Percentiles rank a stretch among this genome's conserved stretches.
phyloP scores from a whole-genome alignment of 75 land plant species.

The Cryptomeria japonica region DNA sequence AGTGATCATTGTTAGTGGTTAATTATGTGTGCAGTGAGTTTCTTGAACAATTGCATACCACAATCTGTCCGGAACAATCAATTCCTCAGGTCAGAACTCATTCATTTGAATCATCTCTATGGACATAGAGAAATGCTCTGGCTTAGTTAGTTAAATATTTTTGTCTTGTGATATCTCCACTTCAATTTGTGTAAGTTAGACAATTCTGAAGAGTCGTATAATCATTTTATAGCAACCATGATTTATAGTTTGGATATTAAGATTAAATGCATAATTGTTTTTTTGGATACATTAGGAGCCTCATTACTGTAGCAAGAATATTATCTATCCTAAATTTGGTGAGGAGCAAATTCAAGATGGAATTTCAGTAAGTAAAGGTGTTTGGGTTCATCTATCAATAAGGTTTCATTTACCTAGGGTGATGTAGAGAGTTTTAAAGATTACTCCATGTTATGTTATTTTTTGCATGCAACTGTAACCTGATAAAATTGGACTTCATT shows the following conservation, averaged over 20 bases:
- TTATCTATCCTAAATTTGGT: constrained; percentile 20
- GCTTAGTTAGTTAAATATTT: not conserved
- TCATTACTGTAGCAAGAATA: constrained; percentile 33
- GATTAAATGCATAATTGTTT: constrained; percentile 28
- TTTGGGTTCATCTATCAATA: not conserved
- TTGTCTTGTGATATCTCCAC: not conserved
- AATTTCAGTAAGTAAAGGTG: constrained; percentile 13
- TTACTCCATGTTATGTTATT: not conserved
- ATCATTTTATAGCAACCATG: constrained; percentile 14
- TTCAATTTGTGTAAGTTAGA: not conserved
- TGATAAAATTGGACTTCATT: not conserved
- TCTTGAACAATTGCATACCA: constrained; percentile 23
- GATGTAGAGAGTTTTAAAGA: not conserved
- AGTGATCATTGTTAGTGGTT: not conserved
- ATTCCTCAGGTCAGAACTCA: not conserved
- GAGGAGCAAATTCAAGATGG: constrained; percentile 21
- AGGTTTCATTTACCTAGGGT: constrained; percentile 7
- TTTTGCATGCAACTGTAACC: not conserved
- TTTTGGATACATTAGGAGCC: constrained; percentile 25
- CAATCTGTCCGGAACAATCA: constrained; percentile 19
- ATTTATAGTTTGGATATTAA: constrained; percentile 30
- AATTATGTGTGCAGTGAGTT: constrained; percentile 29
- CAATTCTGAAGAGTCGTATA: not conserved
- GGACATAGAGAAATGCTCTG: not conserved
- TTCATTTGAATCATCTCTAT: not conserved